These are phyloP conservation scores for Boletus rubroflammeus DNA, from an alignment of 768 basidiomycete genomes.

Conservation along the genomic window DNA sequence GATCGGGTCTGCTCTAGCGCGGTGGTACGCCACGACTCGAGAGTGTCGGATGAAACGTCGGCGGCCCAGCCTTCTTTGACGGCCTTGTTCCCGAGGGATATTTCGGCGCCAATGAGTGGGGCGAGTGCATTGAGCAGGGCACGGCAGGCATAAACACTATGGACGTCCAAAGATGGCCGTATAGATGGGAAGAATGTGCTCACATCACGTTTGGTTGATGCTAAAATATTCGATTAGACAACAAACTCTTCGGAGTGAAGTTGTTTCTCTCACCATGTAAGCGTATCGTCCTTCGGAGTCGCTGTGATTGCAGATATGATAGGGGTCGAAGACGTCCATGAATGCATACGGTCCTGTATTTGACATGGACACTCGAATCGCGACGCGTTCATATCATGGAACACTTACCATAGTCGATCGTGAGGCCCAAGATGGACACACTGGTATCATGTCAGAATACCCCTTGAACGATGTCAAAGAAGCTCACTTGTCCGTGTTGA, in stretches of 20 bases:
- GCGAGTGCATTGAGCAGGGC: slow-evolving; percentile 74
- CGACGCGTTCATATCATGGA: not conserved
- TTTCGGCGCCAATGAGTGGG: slow-evolving; percentile 84
- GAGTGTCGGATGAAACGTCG: slow-evolving; percentile 44
- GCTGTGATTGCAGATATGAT: slow-evolving; percentile 89
- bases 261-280: slow-evolving; percentile 44
- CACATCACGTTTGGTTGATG: slow-evolving; percentile 80
- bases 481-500: slow-evolving; percentile 91
- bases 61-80: slow-evolving; percentile 62
- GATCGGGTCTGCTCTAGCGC: slow-evolving; percentile 51
- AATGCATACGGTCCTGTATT: slow-evolving; percentile 80
- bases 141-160: slow-evolving; percentile 72
- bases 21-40: slow-evolving; percentile 58
- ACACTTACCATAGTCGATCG: slow-evolving; percentile 66
- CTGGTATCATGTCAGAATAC: slow-evolving; percentile 35
- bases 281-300: slow-evolving; percentile 77
- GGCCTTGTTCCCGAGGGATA: slow-evolving; percentile 46
- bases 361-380: not conserved
- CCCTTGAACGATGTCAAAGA: not conserved
- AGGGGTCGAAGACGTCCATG: slow-evolving; percentile 87
- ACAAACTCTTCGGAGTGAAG: not conserved
- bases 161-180: slow-evolving; percentile 2
- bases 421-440: slow-evolving; percentile 69
- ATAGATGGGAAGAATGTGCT: slow-evolving; percentile 20
- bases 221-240: slow-evolving; percentile 32